Conservation (phyloP, 306 rosid genomes). For the Gynostemma pentaphyllum region DNA sequence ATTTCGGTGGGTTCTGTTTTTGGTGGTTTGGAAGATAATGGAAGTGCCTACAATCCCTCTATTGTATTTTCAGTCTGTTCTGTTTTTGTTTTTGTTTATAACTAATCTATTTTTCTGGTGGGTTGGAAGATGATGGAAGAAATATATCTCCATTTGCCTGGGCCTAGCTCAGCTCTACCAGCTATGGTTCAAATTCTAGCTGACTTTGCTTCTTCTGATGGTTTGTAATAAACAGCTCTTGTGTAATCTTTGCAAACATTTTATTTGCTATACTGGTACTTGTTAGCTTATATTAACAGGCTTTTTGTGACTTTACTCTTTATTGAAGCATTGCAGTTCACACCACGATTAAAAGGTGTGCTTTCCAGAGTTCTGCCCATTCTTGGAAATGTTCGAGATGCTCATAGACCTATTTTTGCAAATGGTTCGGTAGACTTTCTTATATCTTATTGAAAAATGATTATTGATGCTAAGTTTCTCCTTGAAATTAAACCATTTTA, state of each 20-base stretch:
- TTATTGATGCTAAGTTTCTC: slow-evolving; percentile 6
- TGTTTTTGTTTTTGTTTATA: neutral
- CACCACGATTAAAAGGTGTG: slow-evolving; percentile 81
- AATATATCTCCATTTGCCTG: slow-evolving; percentile 75
- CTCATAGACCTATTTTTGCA: slow-evolving; percentile 76
- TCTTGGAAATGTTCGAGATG: slow-evolving; percentile 88
- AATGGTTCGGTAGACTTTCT: slow-evolving; percentile 47
- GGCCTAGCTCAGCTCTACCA: slow-evolving; percentile 67
- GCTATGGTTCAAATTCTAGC: slow-evolving; percentile 96
- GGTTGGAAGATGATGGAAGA: slow-evolving; percentile 91
- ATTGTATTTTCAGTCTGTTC: neutral
- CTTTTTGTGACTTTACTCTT: slow-evolving; percentile 17
- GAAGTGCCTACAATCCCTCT: no score
- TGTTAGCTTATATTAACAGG: slow-evolving; percentile 2
- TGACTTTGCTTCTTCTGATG: slow-evolving; percentile 77
- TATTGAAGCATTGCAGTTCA: slow-evolving; percentile 73
- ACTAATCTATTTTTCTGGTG: slow-evolving; percentile 14
- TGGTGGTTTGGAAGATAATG: slow-evolving; percentile 69
- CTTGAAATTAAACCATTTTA: no score
- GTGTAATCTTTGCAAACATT: neutral
- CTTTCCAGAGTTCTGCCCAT: slow-evolving; percentile 90
- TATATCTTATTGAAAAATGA: slow-evolving; percentile 11
- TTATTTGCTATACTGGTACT: neutral
- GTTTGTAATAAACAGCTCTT: slow-evolving; percentile 32
- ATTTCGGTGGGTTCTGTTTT: neutral